Evolutionary conservation across 2,329 filamentous ascomycete species (phyloP).

Genomic region (Monosporascus cannonballus): DNA sequence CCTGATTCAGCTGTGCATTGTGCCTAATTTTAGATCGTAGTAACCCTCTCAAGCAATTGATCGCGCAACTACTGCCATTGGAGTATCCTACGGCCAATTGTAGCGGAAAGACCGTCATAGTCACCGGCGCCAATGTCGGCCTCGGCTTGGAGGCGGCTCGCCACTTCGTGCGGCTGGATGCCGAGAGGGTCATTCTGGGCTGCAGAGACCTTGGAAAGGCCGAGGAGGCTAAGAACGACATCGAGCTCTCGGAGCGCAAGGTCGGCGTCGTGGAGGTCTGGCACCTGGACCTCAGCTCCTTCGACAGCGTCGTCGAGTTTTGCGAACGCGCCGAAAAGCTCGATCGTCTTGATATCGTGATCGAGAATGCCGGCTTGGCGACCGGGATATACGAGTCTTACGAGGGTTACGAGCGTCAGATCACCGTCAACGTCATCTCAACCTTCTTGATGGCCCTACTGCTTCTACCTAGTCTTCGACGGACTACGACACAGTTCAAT

Average conservation of each 20-base stretch:
- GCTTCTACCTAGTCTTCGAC: conserved; percentile 35
- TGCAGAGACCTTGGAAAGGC: conserved; percentile 34
- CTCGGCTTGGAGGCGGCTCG: conserved; percentile 36
- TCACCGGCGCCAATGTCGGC: conserved; percentile 39
- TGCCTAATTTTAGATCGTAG: background rate
- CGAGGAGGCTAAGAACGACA: conserved; percentile 31
- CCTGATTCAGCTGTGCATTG: background rate
- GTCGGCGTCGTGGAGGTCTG: conserved; percentile 33
- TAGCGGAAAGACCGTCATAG: conserved; percentile 29
- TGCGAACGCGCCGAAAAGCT: conserved; percentile 23
- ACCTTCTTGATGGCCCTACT: conserved; percentile 37
- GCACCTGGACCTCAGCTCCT: conserved; percentile 36
- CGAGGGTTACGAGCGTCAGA: conserved; percentile 35
- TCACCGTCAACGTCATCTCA: conserved; percentile 41
- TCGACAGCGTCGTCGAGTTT: conserved; percentile 32
- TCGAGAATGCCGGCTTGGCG: conserved; percentile 35
- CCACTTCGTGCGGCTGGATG: conserved; percentile 33
- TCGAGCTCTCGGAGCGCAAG: conserved; percentile 22
- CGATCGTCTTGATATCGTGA: conserved; percentile 34
- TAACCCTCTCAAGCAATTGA: background rate
- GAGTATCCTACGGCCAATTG: conserved; percentile 15
- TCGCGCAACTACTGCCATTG: background rate
- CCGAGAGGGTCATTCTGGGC: conserved; percentile 36
- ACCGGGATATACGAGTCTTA: conserved; percentile 10
- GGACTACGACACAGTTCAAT: conserved; percentile 27